Conservation (phyloP, 2,329 filamentous ascomycete genomes). For the Nakataea oryzae region DNA sequence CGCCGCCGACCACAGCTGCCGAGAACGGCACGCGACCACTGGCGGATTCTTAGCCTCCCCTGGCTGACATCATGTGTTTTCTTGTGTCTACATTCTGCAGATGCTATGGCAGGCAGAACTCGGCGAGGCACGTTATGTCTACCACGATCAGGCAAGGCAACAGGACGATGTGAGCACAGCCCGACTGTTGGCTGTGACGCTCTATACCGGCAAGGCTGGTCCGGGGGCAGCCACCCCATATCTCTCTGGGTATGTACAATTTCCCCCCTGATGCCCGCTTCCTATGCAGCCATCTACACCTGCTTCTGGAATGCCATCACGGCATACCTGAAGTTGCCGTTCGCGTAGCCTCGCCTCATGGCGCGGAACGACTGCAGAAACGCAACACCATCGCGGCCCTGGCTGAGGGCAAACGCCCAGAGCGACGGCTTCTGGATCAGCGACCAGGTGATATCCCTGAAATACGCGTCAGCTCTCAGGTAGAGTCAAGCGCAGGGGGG, state of each 20-base stretch:
- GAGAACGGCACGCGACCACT: background rate
- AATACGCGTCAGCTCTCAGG: background rate
- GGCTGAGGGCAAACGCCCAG: constrained; percentile 50
- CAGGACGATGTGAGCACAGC: background rate
- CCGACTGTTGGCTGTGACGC: background rate
- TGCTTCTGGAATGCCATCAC: constrained; percentile 45
- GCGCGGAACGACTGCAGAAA: constrained; percentile 52
- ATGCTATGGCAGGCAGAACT: background rate
- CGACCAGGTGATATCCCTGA: constrained; percentile 52
- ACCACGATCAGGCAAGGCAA: background rate
- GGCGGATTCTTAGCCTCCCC: background rate
- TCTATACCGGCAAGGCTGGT: background rate
- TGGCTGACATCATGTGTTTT: background rate
- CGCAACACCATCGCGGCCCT: constrained; percentile 48
- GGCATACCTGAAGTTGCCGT: constrained; percentile 47
- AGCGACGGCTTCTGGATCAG: constrained; percentile 48
- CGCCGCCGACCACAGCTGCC: background rate
- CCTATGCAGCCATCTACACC: no score
- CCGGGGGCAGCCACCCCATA: background rate
- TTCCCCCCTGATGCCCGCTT: background rate
- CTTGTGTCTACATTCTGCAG: background rate
- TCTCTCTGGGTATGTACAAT: background rate
- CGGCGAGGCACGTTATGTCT: background rate
- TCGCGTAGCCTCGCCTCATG: constrained; percentile 49
- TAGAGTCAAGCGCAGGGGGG: background rate